Conservation (phyloP, 2,329 filamentous ascomycete species). For the Claviceps arundinis region DNA sequence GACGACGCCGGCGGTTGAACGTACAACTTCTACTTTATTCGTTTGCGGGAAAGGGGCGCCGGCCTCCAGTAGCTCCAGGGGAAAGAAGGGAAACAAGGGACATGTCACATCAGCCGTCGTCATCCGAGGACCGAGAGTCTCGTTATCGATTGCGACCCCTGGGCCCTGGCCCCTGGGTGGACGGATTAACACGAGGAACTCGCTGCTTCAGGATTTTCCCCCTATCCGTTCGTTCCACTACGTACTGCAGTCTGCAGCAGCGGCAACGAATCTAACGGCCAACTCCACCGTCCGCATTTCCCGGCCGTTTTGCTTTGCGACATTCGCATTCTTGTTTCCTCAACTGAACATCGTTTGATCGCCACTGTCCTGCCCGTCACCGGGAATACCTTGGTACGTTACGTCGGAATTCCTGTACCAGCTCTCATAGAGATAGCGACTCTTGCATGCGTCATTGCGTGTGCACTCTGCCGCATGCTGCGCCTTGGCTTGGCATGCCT, state of each 20-base stretch:
- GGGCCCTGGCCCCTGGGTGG: not conserved
- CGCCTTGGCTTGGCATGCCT: not conserved
- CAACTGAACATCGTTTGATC: not conserved
- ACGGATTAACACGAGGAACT: not conserved
- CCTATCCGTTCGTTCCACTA: not conserved
- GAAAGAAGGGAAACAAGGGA: not conserved
- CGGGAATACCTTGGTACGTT: constrained; percentile 1
- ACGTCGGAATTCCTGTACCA: not conserved
- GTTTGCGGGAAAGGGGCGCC: too few relatives aligned
- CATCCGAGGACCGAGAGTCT: not conserved
- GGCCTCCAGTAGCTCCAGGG: not conserved
- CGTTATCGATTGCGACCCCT: not conserved
- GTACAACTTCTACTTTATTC: too few relatives aligned
- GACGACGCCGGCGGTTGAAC: too few relatives aligned
- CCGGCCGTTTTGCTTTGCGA: constrained; percentile 1
- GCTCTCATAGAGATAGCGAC: not conserved
- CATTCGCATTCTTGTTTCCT: not conserved
- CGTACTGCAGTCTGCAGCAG: not conserved
- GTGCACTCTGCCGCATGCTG: not conserved
- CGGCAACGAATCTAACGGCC: not conserved
- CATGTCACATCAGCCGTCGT: not conserved
- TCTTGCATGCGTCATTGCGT: not conserved
- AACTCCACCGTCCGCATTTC: not conserved
- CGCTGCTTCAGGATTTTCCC: not conserved
- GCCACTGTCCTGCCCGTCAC: not conserved